A percentile compares a stretch with the other conserved stretches of the same genome.
Conservation (phyloP, 108 stramenopile genomes). For the Skeletonema marinoi region DNA sequence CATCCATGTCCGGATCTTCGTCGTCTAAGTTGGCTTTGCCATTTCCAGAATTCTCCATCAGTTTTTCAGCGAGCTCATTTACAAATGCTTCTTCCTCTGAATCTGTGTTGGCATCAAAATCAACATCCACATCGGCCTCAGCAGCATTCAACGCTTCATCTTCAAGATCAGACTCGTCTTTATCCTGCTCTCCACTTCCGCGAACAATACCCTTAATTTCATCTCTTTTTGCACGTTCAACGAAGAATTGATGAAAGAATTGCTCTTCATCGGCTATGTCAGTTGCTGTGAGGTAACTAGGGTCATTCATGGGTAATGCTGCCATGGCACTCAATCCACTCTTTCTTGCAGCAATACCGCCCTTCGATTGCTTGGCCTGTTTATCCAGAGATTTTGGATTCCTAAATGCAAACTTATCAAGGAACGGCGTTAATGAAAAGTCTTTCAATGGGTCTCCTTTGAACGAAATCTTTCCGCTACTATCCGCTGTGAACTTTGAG, state of each 20-base stretch:
- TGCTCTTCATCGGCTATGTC: slow-evolving; percentile 74
- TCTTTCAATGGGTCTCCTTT: slow-evolving; percentile 95
- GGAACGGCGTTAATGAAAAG: slow-evolving; percentile 89
- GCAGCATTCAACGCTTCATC: slow-evolving; percentile 58
- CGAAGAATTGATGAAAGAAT: slow-evolving; percentile 95
- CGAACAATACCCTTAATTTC: slow-evolving; percentile 79
- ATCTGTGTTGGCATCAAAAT: slow-evolving; percentile 69
- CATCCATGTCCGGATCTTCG: slow-evolving; percentile 93
- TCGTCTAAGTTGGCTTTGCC: slow-evolving; percentile 84
- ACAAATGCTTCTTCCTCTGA: slow-evolving; percentile 91
- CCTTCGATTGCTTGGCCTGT: slow-evolving; percentile 38
- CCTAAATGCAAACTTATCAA: slow-evolving; percentile 98
- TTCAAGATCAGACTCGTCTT: slow-evolving; percentile 55
- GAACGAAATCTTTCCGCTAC: slow-evolving; percentile 75
- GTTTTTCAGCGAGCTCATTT: slow-evolving; percentile 81
- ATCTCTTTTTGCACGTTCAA: slow-evolving; percentile 81
- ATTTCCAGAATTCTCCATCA: slow-evolving; percentile 78
- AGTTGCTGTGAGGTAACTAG: slow-evolving; percentile 63
- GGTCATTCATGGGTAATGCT: slow-evolving; percentile 83
- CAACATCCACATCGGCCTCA: slow-evolving; percentile 54
- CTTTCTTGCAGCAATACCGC: slow-evolving; percentile 59
- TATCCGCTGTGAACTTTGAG: slow-evolving; percentile 70
- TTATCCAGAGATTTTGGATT: slow-evolving; percentile 88
- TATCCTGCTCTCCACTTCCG: slow-evolving; percentile 44
- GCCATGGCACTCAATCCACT: slow-evolving; percentile 43